Evolutionary conservation across 1,284 basidiomycete species (phyloP), one percentile per base, ranked within the genome.

Genomic region (Ustilago sp.): DNA sequence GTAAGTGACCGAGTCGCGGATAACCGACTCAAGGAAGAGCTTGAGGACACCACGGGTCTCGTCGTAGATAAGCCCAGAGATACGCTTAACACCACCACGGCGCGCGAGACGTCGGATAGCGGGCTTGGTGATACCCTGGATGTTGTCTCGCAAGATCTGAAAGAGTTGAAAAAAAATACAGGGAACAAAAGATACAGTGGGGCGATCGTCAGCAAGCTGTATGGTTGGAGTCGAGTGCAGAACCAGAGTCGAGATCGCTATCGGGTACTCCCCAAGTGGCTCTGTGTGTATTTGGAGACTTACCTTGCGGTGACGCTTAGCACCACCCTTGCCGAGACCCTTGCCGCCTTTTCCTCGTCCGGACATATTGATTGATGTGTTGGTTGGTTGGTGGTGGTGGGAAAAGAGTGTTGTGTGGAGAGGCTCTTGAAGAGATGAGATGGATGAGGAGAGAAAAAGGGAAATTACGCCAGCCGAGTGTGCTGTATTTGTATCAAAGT

Each of bases 21-120:
- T 95, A 86, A 95, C 93, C 90, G 87, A 87, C 88, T 91, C 89
- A 65, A 91, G 89, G 89, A 92, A 92, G 86, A 92, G 91, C 89
- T 92, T 93, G 86, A 94, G 89, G 55, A 93, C 92, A 88, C 92
- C 91, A 80, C 94, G 93, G 74, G 94, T 95, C 91, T 95, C 94
- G 88, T 95, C 93, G 88, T 95, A 95, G 89, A 96, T 95, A 80
- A 95, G 90, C 87, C 93, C 93, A 63, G 93, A 95, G 80, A 86
- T 86, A 82, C 85, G 84, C 81, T 86, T 85, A 53, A 85, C 84
- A 83, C 84, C 84, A 79, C 94, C 94, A 90, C 94, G 93, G 88
- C 94, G 93, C 60, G 94, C 94, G 80, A 97, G 92, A 90, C 94
- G 94, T 84, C 94, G 93, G 88, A 95, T 95, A 84, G 94, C 93